Base-by-base conservation (phyloP, 129 eudicot species). In the Helianthus annuus region DNA sequence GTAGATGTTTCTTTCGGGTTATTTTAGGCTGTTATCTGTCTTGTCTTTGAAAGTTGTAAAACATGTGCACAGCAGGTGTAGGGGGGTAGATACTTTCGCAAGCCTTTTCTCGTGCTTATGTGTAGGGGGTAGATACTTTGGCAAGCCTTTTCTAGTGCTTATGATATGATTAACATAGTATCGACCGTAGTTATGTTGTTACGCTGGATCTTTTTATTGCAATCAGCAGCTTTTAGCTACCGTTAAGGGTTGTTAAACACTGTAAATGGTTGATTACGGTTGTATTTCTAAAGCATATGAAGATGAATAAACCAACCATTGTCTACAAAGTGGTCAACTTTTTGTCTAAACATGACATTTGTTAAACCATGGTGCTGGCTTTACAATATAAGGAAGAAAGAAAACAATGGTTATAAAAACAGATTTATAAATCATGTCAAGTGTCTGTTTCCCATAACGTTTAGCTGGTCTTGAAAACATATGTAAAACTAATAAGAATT, bases 31-130 rank as follows among this genome's bases (percentile, higher is more conserved):
- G 22, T 19, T 19, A 22, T 61, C 10, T 54, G 45, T 59, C 61
- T 40, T 4, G 34, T 46, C 58, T 46, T 61, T 51, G 55, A 57
- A 34, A 58, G 62, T 19, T 63, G 46, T 27, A 63, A 62, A 59
- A 60, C 52, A 58, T 77, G 81, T 70, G 76, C 71, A 69, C 71
- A 69, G 72, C 52, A 73, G 63, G 63, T 54, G 27, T 71, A 4
- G 46, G 40, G 54, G 22, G 48, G 59, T 54, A 27, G 56, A 16
- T 53, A 52, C 13, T 5, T 27, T 44, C 58, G 15, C 45, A 44
- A 22, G 52, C 62, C 14, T 48, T 53, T 68, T 68, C 69, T 59
- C 45, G 57, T 62, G 40, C 39, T 6, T 36, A 12, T 44, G 22
- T 19, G 22, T 19, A 19, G 22, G 22, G 22, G 48, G 59, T 54